Percentiles rank a stretch among this genome's conserved stretches.
These are phyloP conservation scores for Porodaedalea pini DNA, from an alignment of 1,284 basidiomycete species.

Conservation along the genomic window DNA sequence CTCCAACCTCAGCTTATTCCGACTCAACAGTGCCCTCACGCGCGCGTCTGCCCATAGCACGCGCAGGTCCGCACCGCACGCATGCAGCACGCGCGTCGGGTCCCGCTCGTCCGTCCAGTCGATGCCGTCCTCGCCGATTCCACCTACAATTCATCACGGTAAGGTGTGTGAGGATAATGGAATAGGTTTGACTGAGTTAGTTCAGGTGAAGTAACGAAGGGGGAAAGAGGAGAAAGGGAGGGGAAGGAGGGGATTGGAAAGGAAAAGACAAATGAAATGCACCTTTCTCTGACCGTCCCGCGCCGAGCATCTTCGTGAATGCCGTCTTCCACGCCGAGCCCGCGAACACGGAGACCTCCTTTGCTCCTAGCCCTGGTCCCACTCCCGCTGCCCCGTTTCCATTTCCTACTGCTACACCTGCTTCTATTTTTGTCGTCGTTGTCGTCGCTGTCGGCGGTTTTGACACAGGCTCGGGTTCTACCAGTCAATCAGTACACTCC, in stretches of 20 bases:
- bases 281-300: slow-evolving; percentile 14
- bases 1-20: slow-evolving; percentile 37
- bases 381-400: background rate
- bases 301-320: slow-evolving; percentile 13
- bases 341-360: slow-evolving; percentile 21
- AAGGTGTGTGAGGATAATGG: background rate
- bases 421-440: no score
- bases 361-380: background rate
- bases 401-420: background rate
- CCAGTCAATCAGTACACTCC: no score
- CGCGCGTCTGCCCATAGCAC: slow-evolving; percentile 35
- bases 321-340: slow-evolving; percentile 21
- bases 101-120: slow-evolving; percentile 41
- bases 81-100: slow-evolving; percentile 34
- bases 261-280: background rate
- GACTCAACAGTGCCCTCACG: slow-evolving; percentile 30
- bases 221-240: background rate
- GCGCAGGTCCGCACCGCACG: slow-evolving; percentile 38
- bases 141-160: slow-evolving; percentile 20
- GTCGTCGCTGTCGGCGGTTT: no score
- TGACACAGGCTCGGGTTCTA: no score
- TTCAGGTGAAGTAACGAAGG: background rate
- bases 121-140: slow-evolving; percentile 26
- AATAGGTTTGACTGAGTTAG: background rate
- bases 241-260: background rate